A percentile compares a stretch with the other conserved stretches of the same genome.
phyloP scores from a whole-genome alignment of 202 grass and related monocot genomes.

The Eragrostis tef region DNA sequence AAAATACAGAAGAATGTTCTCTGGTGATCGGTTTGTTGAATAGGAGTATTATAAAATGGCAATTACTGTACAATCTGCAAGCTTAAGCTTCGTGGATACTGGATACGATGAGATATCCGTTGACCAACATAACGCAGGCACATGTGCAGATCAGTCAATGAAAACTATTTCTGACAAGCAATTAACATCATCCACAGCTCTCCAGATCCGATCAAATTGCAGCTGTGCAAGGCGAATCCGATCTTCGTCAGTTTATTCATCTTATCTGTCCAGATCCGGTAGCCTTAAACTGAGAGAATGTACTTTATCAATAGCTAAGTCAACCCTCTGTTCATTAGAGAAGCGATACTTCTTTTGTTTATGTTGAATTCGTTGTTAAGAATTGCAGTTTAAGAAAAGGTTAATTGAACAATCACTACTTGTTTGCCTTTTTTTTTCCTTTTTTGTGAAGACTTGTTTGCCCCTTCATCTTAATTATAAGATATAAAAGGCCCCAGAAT shows the following conservation, averaged over 20 bases:
- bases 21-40: background rate
- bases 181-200: constrained; percentile 26
- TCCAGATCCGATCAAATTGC: constrained; percentile 31
- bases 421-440: too few species aligned
- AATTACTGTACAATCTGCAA: constrained; percentile 25
- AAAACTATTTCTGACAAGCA: background rate
- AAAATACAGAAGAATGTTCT: background rate
- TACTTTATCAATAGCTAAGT: background rate
- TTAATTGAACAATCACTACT: background rate
- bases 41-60: constrained; percentile 1
- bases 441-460: too few species aligned
- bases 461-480: background rate
- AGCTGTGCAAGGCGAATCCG: constrained; percentile 12
- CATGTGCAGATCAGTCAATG: constrained; percentile 27
- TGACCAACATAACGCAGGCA: constrained; percentile 21
- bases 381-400: background rate
- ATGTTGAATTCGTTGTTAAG: background rate
- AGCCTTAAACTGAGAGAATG: background rate
- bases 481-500: background rate
- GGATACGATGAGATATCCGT: background rate
- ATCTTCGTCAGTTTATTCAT: constrained; percentile 7
- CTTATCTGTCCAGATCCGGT: background rate
- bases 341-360: constrained; percentile 1
- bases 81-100: background rate
- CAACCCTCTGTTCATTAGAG: constrained; percentile 19